These are phyloP conservation scores for Annulohypoxylon stygium DNA, from an alignment of 495 filamentous ascomycete genomes.

Conservation along the genomic window DNA sequence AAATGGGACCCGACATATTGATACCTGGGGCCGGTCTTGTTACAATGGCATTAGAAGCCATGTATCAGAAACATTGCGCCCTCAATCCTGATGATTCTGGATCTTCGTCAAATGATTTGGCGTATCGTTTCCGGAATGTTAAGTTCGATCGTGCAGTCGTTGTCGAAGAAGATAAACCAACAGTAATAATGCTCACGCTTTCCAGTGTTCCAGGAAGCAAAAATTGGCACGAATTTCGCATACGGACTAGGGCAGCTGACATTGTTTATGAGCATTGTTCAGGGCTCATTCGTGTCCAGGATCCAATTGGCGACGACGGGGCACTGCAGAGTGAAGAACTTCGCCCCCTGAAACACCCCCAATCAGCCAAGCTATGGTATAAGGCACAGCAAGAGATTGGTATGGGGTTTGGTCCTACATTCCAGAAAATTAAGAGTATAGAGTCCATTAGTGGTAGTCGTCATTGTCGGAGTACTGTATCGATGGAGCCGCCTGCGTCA, in stretches of 20 bases:
- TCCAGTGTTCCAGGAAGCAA: neutral
- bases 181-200: slow-evolving; percentile 7
- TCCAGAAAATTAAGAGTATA: slow-evolving; percentile 42
- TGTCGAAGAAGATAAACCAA: slow-evolving; percentile 26
- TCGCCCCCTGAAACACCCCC: slow-evolving; percentile 22
- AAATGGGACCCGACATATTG: slow-evolving; percentile 23
- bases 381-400: slow-evolving; percentile 49
- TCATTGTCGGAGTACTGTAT: neutral
- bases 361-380: slow-evolving; percentile 48
- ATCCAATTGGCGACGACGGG: neutral
- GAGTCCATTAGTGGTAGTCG: slow-evolving; percentile 49
- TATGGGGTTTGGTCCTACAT: slow-evolving; percentile 47
- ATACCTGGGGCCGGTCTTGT: slow-evolving; percentile 56
- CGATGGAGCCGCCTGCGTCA: slow-evolving; percentile 31
- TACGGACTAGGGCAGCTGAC: neutral
- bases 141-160: slow-evolving; percentile 36
- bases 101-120: neutral
- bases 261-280: neutral
- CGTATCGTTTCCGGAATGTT: slow-evolving; percentile 52
- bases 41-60: slow-evolving; percentile 58
- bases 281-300: slow-evolving; percentile 13
- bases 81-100: neutral
- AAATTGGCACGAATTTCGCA: slow-evolving; percentile 11
- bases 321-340: neutral
- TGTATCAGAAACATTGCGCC: slow-evolving; percentile 36